phyloP scores from a whole-genome alignment of 106 monocot genomes.

The Apostasia shenzhenica region DNA sequence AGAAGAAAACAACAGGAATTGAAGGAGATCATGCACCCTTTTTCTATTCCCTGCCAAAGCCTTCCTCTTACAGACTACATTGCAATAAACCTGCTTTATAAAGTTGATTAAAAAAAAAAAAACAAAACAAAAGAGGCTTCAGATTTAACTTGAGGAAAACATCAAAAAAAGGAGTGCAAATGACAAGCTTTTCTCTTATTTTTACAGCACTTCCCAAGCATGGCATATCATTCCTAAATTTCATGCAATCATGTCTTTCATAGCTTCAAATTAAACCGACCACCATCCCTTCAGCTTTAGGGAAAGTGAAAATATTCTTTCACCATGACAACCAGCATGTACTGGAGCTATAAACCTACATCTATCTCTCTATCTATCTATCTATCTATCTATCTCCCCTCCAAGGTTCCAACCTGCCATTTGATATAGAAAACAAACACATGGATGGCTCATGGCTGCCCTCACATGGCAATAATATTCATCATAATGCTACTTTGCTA shows the following conservation, averaged over 20 bases:
- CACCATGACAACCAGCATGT: neutral
- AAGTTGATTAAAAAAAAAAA: neutral
- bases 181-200: neutral
- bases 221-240: neutral
- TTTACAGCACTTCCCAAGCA: neutral
- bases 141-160: no score
- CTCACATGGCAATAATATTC: conserved; percentile 1
- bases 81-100: neutral
- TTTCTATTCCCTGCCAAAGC: neutral
- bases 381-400: no score
- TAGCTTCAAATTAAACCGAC: neutral
- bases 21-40: neutral
- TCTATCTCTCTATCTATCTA: no score
- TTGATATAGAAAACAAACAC: neutral
- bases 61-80: no score
- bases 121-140: neutral
- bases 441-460: neutral
- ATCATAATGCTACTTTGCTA: neutral
- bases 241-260: neutral
- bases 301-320: neutral
- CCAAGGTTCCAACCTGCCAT: neutral
- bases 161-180: neutral
- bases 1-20: neutral
- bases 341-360: neutral
- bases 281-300: neutral